Conservation (phyloP, 179 eudicot genomes). For the Carnegiea gigantea region DNA sequence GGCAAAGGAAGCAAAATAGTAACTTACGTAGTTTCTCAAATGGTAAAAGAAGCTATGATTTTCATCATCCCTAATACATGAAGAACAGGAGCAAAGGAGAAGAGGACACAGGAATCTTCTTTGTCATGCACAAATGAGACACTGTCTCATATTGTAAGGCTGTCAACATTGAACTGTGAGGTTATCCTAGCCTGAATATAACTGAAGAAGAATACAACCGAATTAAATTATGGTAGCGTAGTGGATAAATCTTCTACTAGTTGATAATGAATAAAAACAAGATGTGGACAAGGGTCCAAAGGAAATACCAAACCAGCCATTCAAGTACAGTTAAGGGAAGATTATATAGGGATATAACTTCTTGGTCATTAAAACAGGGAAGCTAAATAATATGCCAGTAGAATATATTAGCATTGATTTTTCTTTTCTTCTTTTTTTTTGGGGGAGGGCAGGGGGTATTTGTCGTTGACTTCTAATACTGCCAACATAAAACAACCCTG, state of each 20-base stretch:
- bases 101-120: background rate
- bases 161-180: background rate
- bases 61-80: background rate
- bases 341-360: background rate
- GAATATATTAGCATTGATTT: background rate
- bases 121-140: background rate
- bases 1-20: background rate
- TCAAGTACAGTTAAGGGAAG: background rate
- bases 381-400: background rate
- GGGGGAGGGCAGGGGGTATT: too few species aligned
- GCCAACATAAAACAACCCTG: too few species aligned
- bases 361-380: background rate
- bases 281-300: background rate
- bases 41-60: background rate
- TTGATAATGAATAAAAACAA: background rate
- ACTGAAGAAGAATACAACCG: too few species aligned
- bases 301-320: background rate
- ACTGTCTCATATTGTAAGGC: background rate
- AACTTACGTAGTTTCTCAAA: background rate
- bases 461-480: too few species aligned
- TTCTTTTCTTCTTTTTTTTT: too few species aligned
- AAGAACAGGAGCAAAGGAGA: background rate
- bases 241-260: background rate
- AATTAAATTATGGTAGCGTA: background rate
- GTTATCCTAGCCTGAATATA: too few species aligned